Conservation (phyloP, 139 green algal genomes). For the Micractinium sp. region DNA sequence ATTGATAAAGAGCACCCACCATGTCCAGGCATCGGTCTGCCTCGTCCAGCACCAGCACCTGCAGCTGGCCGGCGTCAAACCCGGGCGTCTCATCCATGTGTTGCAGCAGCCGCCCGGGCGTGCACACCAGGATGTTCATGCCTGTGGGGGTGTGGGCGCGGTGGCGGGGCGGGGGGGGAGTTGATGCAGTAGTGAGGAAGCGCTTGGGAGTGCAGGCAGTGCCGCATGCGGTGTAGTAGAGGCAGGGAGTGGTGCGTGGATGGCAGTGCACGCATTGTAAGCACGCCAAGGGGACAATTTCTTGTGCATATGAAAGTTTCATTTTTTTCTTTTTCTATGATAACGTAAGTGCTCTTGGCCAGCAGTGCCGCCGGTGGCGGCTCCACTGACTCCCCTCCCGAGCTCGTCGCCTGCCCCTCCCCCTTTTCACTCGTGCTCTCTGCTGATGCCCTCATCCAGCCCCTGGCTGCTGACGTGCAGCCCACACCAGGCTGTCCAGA, state of each 20-base stretch:
- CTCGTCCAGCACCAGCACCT: conserved; percentile 96
- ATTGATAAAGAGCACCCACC: no score
- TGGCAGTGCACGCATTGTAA: no score
- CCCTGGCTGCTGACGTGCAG: not conserved
- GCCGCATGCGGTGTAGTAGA: no score
- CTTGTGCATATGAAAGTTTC: no score
- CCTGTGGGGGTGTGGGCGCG: conserved; percentile 2
- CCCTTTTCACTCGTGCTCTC: not conserved
- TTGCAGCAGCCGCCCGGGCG: conserved; percentile 95
- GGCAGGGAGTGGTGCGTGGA: no score
- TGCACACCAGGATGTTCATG: conserved; percentile 94
- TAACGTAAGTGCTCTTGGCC: no score
- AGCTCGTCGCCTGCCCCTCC: no score
- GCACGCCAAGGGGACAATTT: no score
- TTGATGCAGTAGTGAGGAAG: not conserved
- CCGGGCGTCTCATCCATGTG: conserved; percentile 99
- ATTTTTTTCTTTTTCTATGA: no score
- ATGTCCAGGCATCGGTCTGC: conserved; percentile 98
- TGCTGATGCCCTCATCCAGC: not conserved
- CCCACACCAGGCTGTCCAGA: not conserved
- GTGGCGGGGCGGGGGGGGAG: not conserved
- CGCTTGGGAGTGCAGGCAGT: no score
- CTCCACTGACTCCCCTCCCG: no score
- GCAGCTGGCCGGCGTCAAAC: conserved; percentile 85
- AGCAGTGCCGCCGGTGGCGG: no score